A percentile compares a stretch with the other conserved stretches of the same genome.
phyloP scores from a whole-genome alignment of 1,139 yeast genomes.

The Yamadazyma friedrichii region DNA sequence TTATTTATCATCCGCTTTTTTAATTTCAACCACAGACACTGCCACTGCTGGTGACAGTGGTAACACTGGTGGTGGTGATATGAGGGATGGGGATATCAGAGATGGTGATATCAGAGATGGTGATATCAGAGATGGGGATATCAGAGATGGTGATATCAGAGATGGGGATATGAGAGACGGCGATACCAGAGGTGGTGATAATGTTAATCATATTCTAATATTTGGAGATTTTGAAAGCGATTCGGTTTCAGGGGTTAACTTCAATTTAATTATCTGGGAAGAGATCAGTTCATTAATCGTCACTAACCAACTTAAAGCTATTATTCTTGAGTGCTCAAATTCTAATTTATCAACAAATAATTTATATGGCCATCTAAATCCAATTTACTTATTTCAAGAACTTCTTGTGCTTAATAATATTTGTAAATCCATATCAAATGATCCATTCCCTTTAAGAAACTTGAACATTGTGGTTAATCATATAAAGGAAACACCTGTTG shows the following conservation, averaged over 20 bases:
- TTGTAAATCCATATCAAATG: conserved; percentile 11
- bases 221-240: conserved; percentile 89
- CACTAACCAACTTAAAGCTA: conserved; percentile 39
- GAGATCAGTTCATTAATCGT: conserved; percentile 48
- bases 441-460: conserved; percentile 36
- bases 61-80: conserved; percentile 10
- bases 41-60: not conserved
- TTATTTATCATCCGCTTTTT: conserved; percentile 49
- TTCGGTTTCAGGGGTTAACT: conserved; percentile 35
- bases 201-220: conserved; percentile 43
- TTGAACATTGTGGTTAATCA: conserved; percentile 67
- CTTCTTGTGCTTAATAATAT: conserved; percentile 33
- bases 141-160: too few relatives aligned
- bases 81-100: conserved; percentile 8
- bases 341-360: conserved; percentile 37
- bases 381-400: conserved; percentile 59
- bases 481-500: conserved; percentile 54
- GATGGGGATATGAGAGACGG: too few relatives aligned
- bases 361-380: conserved; percentile 80
- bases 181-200: conserved; percentile 11
- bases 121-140: too few relatives aligned
- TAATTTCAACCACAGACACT: conserved; percentile 24
- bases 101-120: too few relatives aligned
- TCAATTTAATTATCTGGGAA: conserved; percentile 57
- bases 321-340: conserved; percentile 78